phyloP scores from a whole-genome alignment of 805 yeast genomes.

The Metschnikowia hibisci region DNA sequence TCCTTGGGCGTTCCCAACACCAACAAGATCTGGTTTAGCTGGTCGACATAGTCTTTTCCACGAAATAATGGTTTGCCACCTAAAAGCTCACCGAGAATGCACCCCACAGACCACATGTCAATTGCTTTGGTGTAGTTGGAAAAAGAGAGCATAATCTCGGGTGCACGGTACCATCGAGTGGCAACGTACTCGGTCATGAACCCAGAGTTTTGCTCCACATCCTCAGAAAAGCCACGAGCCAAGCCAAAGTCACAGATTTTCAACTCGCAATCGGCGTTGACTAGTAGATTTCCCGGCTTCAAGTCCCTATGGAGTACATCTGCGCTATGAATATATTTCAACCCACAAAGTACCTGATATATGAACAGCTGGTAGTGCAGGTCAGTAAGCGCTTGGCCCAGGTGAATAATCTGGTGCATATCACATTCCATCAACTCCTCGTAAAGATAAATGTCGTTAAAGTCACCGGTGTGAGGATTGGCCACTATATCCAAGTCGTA shows the following conservation, averaged over 20 bases:
- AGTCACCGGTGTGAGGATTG: conserved; percentile 52
- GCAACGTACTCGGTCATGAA: conserved; percentile 97
- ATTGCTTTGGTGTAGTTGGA: conserved; percentile 95
- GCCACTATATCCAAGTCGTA: conserved; percentile 93
- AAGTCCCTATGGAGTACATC: conserved; percentile 92
- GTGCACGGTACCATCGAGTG: conserved; percentile 98
- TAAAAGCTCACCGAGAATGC: conserved; percentile 88
- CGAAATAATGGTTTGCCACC: conserved; percentile 91
- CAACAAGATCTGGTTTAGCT: conserved; percentile 79
- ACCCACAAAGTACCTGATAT: conserved; percentile 88
- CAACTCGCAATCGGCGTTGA: conserved; percentile 94
- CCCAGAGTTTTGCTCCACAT: conserved; percentile 84
- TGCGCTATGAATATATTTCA: conserved; percentile 85
- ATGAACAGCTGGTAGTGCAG: conserved; percentile 92
- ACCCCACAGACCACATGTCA: conserved; percentile 97
- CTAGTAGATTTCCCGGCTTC: conserved; percentile 89
- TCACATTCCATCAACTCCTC: conserved; percentile 99
- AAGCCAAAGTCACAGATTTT: conserved; percentile 96
- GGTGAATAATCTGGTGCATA: conserved; percentile 93
- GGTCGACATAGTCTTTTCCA: conserved; percentile 95
- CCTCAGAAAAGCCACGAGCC: conserved; percentile 84
- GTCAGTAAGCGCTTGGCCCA: conserved; percentile 90
- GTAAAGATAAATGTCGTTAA: conserved; percentile 88
- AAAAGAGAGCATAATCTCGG: conserved; percentile 92
- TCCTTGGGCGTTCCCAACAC: conserved; percentile 88